These are phyloP conservation scores for Lentinus brumalis DNA, from an alignment of 768 basidiomycete genomes.

Conservation along the genomic window DNA sequence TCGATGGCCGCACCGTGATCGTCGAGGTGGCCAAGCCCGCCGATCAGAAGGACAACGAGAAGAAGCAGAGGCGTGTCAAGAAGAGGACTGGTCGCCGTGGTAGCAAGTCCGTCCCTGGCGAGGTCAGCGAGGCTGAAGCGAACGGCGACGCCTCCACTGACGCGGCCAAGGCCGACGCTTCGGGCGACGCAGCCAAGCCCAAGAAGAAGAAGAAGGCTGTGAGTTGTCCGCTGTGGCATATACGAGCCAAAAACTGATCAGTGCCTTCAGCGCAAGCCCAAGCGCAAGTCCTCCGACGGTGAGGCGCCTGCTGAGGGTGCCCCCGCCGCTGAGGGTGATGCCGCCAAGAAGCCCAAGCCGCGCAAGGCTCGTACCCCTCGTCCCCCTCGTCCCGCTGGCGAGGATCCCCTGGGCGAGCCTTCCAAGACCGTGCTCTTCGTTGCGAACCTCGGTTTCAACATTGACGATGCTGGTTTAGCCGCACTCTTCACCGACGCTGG, in stretches of 20 bases:
- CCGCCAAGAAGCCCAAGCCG: slow-evolving; percentile 48
- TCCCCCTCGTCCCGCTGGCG: slow-evolving; percentile 68
- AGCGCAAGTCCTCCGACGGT: slow-evolving; percentile 40
- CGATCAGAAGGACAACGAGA: slow-evolving; percentile 84
- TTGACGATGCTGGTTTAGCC: slow-evolving; percentile 81
- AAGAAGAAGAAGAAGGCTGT: slow-evolving; percentile 84
- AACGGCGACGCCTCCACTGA: slow-evolving; percentile 67
- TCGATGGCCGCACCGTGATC: slow-evolving; percentile 86
- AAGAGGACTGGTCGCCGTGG: slow-evolving; percentile 86
- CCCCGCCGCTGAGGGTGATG: slow-evolving; percentile 34
- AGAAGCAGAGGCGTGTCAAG: slow-evolving; percentile 73
- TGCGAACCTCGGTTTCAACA: slow-evolving; percentile 95
- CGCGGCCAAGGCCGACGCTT: slow-evolving; percentile 45
- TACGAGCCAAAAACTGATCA: slow-evolving; percentile 4
- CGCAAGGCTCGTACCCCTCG: slow-evolving; percentile 64
- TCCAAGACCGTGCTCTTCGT: slow-evolving; percentile 92
- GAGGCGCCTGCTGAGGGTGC: slow-evolving; percentile 32
- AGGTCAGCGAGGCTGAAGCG: slow-evolving; percentile 88
- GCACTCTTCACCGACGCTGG: slow-evolving; percentile 86
- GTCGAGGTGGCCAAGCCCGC: slow-evolving; percentile 92
- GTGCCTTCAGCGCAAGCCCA: slow-evolving; percentile 48
- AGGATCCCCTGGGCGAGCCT: slow-evolving; percentile 85
- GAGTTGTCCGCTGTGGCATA: slow-evolving; percentile 32
- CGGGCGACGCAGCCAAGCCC: slow-evolving; percentile 62
- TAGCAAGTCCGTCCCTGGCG: slow-evolving; percentile 83